Evolutionary conservation across 2,329 filamentous ascomycete genomes (phyloP).

Genomic region (Penicillium rolfsii): DNA sequence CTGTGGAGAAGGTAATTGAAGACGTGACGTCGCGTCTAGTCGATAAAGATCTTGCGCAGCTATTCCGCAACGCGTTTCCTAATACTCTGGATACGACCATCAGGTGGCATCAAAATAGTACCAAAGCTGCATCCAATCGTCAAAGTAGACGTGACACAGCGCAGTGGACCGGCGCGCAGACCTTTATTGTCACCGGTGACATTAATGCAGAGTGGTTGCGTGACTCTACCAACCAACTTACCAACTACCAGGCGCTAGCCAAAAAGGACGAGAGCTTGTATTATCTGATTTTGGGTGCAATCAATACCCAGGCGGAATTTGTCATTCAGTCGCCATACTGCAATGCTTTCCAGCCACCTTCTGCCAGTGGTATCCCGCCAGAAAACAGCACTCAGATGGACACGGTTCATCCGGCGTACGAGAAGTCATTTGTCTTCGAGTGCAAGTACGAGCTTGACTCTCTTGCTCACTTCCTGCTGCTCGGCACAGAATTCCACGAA

Average conservation of each 20-base stretch:
- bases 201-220: slow-evolving; percentile 93
- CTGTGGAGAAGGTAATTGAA: slow-evolving; percentile 84
- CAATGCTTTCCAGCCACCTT: slow-evolving; percentile 96
- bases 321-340: slow-evolving; percentile 95
- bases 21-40: slow-evolving; percentile 79
- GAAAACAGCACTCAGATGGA: slow-evolving; percentile 82
- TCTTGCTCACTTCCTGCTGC: slow-evolving; percentile 82
- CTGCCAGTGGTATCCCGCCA: slow-evolving; percentile 72
- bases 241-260: slow-evolving; percentile 83
- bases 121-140: slow-evolving; percentile 38
- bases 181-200: slow-evolving; percentile 90
- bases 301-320: slow-evolving; percentile 94
- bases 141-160: slow-evolving; percentile 55
- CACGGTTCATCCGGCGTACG: slow-evolving; percentile 81
- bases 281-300: slow-evolving; percentile 83
- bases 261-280: slow-evolving; percentile 78
- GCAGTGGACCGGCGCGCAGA: slow-evolving; percentile 82
- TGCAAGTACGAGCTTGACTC: slow-evolving; percentile 99
- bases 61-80: slow-evolving; percentile 95
- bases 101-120: slow-evolving; percentile 76
- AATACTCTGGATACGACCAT: slow-evolving; percentile 90
- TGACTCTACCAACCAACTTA: slow-evolving; percentile 90
- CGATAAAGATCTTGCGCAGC: slow-evolving; percentile 82
- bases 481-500: slow-evolving; percentile 84
- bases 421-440: slow-evolving; percentile 85